Base-by-base conservation (phyloP, 345 rosid species). In the Eutrema heterophyllum region DNA sequence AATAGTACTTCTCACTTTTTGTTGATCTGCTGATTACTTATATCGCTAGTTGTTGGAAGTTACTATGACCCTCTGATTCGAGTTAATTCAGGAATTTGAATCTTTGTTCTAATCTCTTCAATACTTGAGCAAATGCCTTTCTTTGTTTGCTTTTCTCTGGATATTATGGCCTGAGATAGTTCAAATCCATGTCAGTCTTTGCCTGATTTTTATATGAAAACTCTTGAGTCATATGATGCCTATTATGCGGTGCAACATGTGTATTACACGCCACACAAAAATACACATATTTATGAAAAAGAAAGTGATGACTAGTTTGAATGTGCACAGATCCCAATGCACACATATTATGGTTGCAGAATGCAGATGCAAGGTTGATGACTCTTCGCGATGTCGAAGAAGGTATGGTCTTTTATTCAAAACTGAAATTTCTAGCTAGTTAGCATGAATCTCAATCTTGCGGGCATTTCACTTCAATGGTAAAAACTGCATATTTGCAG, bases 301-400 rank as follows among this genome's bases (percentile, higher is more conserved):
- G 38, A 46, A 59, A 46, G 11, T 66, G 70, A 52, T 78, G 40
- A 21, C 52, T 66, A 11, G 64, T 66, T 53, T 78, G 64, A 46
- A 38, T 66, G 45, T 76, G 15, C 64, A 40, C 90, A 90, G 97
- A 93, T 83, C 93, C 98, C 10, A 90, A 93, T 66, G 61, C 88
- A 24, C 97, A 93, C 74, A 86, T 93, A 48, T 41, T 86, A 46
- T 91, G 97, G 97, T 68, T 88, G 67, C 84, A 87, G 70, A 86
- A 80, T 68, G 86, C 89, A 44, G 82, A 83, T 82, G 96, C 96
- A 72, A 86, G 78, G 81, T 71, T 91, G 82, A 86, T 71, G 80
- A 85, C 92, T 9, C 96, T 93, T 62, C 81, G 89, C 10, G 90
- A 89, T 48, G 83, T 93, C 12, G 96, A 93, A 68, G 78, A 81